phyloP scores from a whole-genome alignment of 345 rosid species.

The Erucastrum elatum region DNA sequence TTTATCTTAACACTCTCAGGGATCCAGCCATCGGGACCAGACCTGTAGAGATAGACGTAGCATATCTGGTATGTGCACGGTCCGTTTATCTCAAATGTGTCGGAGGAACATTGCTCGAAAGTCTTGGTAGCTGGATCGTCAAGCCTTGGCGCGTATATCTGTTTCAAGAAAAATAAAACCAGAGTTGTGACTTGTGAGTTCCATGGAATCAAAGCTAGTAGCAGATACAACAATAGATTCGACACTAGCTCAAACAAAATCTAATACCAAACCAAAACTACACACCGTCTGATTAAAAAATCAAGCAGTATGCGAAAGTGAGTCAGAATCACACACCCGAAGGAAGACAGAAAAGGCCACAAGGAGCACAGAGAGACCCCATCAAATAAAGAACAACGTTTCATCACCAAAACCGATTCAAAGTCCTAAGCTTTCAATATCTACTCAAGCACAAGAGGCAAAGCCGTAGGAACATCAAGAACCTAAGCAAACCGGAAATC shows the following conservation, averaged over 20 bases:
- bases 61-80: constrained; percentile 78
- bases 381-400: background rate
- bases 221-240: too few species aligned
- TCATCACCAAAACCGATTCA: background rate
- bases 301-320: background rate
- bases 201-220: background rate
- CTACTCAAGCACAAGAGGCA: background rate
- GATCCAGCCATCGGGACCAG: constrained; percentile 84
- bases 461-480: background rate
- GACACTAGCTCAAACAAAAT: too few species aligned
- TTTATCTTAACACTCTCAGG: constrained; percentile 61
- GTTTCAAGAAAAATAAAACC: constrained; percentile 24
- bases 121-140: constrained; percentile 62
- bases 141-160: constrained; percentile 77
- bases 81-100: constrained; percentile 68
- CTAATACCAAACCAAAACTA: background rate
- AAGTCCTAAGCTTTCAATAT: too few species aligned
- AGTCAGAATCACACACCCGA: background rate
- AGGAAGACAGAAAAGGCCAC: background rate
- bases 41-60: constrained; percentile 74
- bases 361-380: background rate
- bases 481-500: background rate
- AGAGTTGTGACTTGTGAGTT: background rate
- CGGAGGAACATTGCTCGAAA: constrained; percentile 78
- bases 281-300: background rate